Percentiles rank a stretch among this genome's conserved stretches.
phyloP scores from a whole-genome alignment of 108 stramenopile genomes.

The Skeletonema tropicum region DNA sequence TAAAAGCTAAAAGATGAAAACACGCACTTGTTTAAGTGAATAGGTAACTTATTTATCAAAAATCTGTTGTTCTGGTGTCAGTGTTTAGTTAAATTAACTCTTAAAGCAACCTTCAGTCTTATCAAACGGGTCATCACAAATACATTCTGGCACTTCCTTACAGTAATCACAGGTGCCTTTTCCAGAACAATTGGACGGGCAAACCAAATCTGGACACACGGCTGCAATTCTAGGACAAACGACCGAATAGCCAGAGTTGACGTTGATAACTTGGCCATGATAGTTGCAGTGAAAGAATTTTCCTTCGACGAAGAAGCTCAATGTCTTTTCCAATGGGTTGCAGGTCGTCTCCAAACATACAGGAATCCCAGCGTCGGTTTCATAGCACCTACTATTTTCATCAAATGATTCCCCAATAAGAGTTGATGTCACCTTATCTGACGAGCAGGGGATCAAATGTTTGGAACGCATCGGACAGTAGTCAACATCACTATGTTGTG shows the following conservation, averaged over 20 bases:
- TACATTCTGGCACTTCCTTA: conserved; percentile 29
- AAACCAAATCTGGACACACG: conserved; percentile 50
- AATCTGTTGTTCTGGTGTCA: too few species aligned
- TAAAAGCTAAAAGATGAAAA: too few species aligned
- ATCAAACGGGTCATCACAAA: conserved; percentile 46
- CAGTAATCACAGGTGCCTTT: conserved; percentile 52
- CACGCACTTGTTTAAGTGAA: too few species aligned
- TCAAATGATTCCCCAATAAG: conserved; percentile 33
- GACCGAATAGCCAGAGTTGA: conserved; percentile 22
- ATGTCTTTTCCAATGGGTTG: conserved; percentile 43
- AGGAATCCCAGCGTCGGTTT: conserved; percentile 29
- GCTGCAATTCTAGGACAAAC: conserved; percentile 41
- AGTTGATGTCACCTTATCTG: conserved; percentile 26
- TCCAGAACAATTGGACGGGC: conserved; percentile 48
- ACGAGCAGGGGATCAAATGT: conserved; percentile 39
- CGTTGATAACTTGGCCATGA: conserved; percentile 42
- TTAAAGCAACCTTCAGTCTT: conserved; percentile 42
- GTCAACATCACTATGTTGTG: conserved; percentile 23
- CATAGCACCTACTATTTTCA: conserved; percentile 41
- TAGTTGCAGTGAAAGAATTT: conserved; percentile 45
- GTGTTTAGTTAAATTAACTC: not conserved
- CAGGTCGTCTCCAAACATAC: conserved; percentile 49
- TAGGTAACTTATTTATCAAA: too few species aligned
- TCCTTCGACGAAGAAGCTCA: conserved; percentile 42
- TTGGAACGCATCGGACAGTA: conserved; percentile 45